Base-by-base conservation (phyloP, 768 basidiomycete genomes). In the Omphalotus guepiniiformis region DNA sequence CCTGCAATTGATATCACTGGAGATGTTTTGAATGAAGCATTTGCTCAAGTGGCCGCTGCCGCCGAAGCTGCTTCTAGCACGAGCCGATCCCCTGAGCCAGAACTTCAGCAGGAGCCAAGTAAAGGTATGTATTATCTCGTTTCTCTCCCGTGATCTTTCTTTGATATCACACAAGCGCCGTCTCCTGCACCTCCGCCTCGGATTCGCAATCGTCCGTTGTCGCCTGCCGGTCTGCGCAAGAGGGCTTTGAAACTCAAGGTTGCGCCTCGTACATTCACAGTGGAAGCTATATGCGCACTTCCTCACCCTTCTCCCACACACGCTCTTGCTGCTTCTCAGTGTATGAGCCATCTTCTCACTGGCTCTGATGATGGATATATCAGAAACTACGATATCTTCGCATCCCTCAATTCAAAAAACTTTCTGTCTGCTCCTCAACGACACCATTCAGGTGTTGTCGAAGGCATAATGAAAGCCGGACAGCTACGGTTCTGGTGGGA, bases 341-440 rank as follows among this genome's bases (percentile, higher is more conserved):
- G 93, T 66, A 82, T 94, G 78, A 82, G 88, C 16, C 90, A 93
- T 61, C 71, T 96, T 18, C 64, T 95, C 26, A 94, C 94, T 12
- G 93, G 93, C 28, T 90, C 88, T 11, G 88, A 95, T 55, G 93
- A 97, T 61, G 94, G 93, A 7, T 93, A 91, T 55, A 86, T 97
- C 36, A 81, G 93, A 29, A 79, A 90, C 68, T 97, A 94, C 67
- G 92, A 97, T 63, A 79, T 95, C 39, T 96, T 91, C 65, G 63
- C 85, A 32, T 82, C 88, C 30, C 85, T 92, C 32, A 97, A 97
- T 62, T 83, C 93, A 47, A 88, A 89, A 60, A 80, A 79, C 28
- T 85, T 90, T 56, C 74, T 96, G 53, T 93, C 86, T 19, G 88
- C 91, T 15, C 91, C 90, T 37, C 93, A 94, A 62, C 73, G 91